Percentiles rank a stretch among this genome's conserved stretches.
Conservation (phyloP, 441 rosid species). For the Adansonia madagascariensis region DNA sequence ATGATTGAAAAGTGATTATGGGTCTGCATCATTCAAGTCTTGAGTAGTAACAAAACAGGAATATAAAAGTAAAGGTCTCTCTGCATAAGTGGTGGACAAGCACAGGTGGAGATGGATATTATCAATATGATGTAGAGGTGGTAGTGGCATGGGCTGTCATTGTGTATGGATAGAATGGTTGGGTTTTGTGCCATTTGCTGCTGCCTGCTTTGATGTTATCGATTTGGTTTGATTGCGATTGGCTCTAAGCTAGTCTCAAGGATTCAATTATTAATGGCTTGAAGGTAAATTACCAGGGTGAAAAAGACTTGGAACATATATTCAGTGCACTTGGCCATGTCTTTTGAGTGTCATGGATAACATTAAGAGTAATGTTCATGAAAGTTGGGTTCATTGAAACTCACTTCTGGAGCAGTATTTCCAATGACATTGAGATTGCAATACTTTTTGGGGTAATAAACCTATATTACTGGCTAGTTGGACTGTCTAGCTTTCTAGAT, state of each 20-base stretch:
- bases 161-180: constrained; percentile 2
- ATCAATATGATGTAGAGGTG: neutral
- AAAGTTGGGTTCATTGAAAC: constrained; percentile 1
- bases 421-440: neutral
- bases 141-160: constrained; percentile 5
- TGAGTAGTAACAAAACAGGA: neutral
- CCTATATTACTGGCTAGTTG: neutral
- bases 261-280: constrained; percentile 4
- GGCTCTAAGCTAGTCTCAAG: neutral
- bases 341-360: neutral
- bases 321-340: constrained; percentile 6
- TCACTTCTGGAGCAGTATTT: neutral
- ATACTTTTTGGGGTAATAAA: neutral
- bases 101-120: constrained; percentile 12
- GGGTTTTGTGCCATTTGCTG: neutral
- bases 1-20: neutral
- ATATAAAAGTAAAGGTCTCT: neutral
- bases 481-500: constrained; percentile 5
- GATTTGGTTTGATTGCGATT: neutral
- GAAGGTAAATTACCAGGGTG: neutral
- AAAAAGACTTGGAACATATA: constrained; percentile 5
- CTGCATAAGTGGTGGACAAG: constrained; percentile 11
- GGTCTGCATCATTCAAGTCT: neutral
- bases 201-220: neutral
- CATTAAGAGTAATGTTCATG: neutral